Conservation (phyloP, 805 yeast genomes). For the Lipomyces orientalis region DNA sequence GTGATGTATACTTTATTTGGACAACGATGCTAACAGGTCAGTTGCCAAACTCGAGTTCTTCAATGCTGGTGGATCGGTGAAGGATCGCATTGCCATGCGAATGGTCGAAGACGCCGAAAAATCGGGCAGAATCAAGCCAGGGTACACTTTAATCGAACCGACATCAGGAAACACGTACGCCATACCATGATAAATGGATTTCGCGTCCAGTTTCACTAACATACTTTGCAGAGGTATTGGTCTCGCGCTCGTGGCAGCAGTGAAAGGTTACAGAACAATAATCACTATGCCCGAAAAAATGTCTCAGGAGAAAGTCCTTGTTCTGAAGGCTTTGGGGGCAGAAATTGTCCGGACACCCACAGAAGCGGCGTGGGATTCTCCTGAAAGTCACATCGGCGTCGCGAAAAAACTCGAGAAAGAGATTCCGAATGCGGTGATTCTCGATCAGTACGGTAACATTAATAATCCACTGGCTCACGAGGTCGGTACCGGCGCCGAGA, state of each 20-base stretch:
- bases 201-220: not conserved
- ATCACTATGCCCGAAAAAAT: slow-evolving; percentile 89
- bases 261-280: slow-evolving; percentile 83
- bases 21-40: slow-evolving; percentile 39
- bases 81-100: slow-evolving; percentile 84
- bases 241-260: slow-evolving; percentile 83
- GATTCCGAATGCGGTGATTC: slow-evolving; percentile 81
- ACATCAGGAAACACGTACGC: slow-evolving; percentile 79
- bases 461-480: slow-evolving; percentile 86
- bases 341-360: slow-evolving; percentile 91
- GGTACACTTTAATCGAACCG: slow-evolving; percentile 79
- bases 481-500: slow-evolving; percentile 82
- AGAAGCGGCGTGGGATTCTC: slow-evolving; percentile 91
- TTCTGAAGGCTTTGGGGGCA: slow-evolving; percentile 86
- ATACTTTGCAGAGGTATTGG: slow-evolving; percentile 67
- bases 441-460: slow-evolving; percentile 80
- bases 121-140: slow-evolving; percentile 80
- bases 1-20: not conserved
- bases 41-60: slow-evolving; percentile 80
- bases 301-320: slow-evolving; percentile 90
- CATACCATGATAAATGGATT: not conserved
- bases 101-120: slow-evolving; percentile 88
- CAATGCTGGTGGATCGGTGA: slow-evolving; percentile 90
- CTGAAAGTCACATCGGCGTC: slow-evolving; percentile 89
- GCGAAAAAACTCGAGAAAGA: slow-evolving; percentile 80